phyloP scores from a whole-genome alignment of 2,329 filamentous ascomycete genomes.

The Ascocoryne sarcoides region DNA sequence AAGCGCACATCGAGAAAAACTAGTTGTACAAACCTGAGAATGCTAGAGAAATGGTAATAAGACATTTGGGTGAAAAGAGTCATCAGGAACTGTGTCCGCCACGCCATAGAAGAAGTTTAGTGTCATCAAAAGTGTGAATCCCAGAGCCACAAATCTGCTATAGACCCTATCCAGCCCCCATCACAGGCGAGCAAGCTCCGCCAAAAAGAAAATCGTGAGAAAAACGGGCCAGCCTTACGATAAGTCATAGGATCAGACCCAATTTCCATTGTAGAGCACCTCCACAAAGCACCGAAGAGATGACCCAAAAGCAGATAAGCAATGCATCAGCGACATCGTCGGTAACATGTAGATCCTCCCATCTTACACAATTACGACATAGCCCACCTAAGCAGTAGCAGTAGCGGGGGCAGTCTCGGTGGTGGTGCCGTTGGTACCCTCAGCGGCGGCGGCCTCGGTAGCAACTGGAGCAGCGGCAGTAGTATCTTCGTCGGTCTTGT shows the following conservation, averaged over 20 bases:
- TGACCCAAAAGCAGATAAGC: conserved; percentile 24
- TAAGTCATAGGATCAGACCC: conserved; percentile 16
- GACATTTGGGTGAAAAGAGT: conserved; percentile 26
- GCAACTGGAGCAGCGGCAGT: conserved; percentile 41
- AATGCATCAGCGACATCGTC: conserved; percentile 16
- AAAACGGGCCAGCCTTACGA: conserved; percentile 17
- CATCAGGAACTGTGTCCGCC: conserved; percentile 26
- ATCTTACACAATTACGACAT: conserved; percentile 26
- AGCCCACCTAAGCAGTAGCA: conserved; percentile 28
- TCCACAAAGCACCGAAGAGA: conserved; percentile 16
- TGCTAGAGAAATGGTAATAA: conserved; percentile 31
- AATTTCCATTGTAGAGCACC: conserved; percentile 13
- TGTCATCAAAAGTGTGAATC: no score
- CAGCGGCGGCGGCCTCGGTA: conserved; percentile 26
- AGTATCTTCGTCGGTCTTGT: conserved; percentile 87
- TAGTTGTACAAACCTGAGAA: conserved; percentile 31
- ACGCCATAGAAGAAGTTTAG: conserved; percentile 27
- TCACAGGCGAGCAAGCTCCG: no score
- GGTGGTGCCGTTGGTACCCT: conserved; percentile 51
- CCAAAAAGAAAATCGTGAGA: conserved; percentile 28
- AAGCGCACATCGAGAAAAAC: conserved; percentile 29
- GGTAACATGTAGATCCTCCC: conserved; percentile 16
- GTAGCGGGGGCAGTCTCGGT: conserved; percentile 5
- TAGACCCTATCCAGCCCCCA: conserved; percentile 21
- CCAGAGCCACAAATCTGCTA: conserved; percentile 14